Evolutionary conservation across 441 rosid genomes (phyloP).

Genomic region (Aleurites moluccanus): DNA sequence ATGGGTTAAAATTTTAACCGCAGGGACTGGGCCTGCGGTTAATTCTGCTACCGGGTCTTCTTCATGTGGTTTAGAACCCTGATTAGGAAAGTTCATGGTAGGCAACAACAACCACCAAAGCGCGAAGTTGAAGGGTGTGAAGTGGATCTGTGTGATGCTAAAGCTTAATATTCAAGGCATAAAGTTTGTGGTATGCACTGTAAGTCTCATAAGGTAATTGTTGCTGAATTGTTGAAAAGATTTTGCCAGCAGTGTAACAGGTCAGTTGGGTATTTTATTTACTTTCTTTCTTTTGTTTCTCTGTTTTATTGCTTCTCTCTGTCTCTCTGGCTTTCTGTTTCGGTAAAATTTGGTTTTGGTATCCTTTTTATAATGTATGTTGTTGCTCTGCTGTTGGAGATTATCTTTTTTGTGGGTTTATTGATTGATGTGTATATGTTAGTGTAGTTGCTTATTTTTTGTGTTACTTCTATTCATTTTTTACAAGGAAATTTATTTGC

Average conservation of each 20-base stretch:
- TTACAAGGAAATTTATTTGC: no score
- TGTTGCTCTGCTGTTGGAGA: background rate
- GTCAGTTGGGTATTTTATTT: constrained; percentile 34
- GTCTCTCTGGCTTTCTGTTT: background rate
- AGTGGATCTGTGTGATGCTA: constrained; percentile 89
- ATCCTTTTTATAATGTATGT: no score
- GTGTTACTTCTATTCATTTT: background rate
- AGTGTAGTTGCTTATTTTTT: background rate
- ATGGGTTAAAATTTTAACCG: constrained; percentile 68
- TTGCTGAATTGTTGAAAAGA: constrained; percentile 81
- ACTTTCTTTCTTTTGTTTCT: background rate
- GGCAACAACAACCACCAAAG: constrained; percentile 64
- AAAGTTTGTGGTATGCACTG: constrained; percentile 89
- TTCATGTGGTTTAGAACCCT: constrained; percentile 36
- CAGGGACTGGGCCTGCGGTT: constrained; percentile 20
- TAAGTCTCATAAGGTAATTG: constrained; percentile 74
- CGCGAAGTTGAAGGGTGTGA: constrained; percentile 94
- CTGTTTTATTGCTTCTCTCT: background rate
- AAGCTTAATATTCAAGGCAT: constrained; percentile 87
- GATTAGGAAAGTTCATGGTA: constrained; percentile 47
- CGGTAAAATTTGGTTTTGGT: background rate
- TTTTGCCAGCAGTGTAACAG: constrained; percentile 99
- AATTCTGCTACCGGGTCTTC: constrained; percentile 28
- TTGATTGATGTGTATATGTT: constrained; percentile 1
- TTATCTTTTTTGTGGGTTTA: background rate